Evolutionary conservation across 2,329 filamentous ascomycete genomes (phyloP).

Genomic region (Parastagonospora nodorum): DNA sequence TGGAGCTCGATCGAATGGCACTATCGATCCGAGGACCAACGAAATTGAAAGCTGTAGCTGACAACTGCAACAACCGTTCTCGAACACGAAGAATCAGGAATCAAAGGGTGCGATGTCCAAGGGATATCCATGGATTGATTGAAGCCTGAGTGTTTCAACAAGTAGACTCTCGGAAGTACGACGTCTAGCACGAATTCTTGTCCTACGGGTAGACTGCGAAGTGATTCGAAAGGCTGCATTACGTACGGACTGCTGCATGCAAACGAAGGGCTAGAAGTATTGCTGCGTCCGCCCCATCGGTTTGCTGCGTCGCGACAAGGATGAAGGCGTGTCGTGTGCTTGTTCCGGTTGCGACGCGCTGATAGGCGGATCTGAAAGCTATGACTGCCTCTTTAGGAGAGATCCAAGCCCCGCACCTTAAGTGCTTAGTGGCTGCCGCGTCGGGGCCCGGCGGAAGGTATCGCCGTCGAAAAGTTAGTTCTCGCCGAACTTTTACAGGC

Average conservation of each 20-base stretch:
- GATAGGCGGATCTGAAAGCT: conserved; percentile 23
- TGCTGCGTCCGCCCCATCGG: conserved; percentile 12
- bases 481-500: conserved; percentile 21
- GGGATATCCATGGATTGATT: too few species aligned
- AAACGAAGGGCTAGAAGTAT: conserved; percentile 2
- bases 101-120: too few species aligned
- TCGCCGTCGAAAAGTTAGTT: conserved; percentile 24
- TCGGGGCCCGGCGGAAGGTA: conserved; percentile 20
- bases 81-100: too few species aligned
- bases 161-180: too few species aligned
- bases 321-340: conserved; percentile 28
- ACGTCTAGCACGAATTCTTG: background rate
- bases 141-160: too few species aligned
- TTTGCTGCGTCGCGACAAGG: conserved; percentile 15
- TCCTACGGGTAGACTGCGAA: background rate
- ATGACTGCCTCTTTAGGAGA: conserved; percentile 15
- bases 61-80: background rate
- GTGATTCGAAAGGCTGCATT: conserved; percentile 5
- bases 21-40: conserved; percentile 1
- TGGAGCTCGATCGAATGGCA: conserved; percentile 12
- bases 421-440: background rate
- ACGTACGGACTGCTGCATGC: conserved; percentile 12
- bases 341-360: conserved; percentile 25
- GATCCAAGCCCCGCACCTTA: conserved; percentile 18
- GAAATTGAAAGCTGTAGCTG: background rate